Base-by-base conservation (phyloP, 1,139 yeast genomes). In the Candida sanyaensis region DNA sequence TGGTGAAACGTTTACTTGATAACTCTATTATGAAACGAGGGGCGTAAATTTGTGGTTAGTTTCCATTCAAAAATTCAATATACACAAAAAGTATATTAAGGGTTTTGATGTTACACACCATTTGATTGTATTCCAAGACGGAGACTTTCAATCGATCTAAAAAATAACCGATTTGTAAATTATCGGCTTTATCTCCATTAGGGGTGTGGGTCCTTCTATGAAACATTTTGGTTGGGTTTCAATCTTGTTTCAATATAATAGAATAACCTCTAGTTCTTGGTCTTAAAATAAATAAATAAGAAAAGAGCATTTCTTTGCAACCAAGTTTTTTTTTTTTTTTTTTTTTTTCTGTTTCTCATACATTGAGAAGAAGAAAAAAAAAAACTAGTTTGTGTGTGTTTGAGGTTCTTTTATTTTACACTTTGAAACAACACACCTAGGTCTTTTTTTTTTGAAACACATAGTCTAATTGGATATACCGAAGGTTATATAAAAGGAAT, bases 161-260 rank as follows among this genome's bases (percentile, higher is more conserved):
- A 24, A 46, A 45, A 43, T 48, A 47, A 37, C 44, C 50, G 12
- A 49, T 37, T 28, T 44, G 50, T 17, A 41, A 23, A 28, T 13
- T 42, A n/a, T 31, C 32, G 17, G 29, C 30, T 10, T 32, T 39
- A 4, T 33, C 39, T 12, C 30, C 38, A n/a, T 31, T 29, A 12
- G 12, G 7, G 4, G 17, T n/a, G 30, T n/a, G n/a, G 17, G 33
- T 41, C 26, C 37, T n/a, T 10, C 37, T 41, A 10, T 24, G 39
- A 27, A 34, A 41, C 44, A 41, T 41, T 6, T 28, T 24, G 38
- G 21, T 24, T n/a, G 29, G 37, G 41, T 38, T 38, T 38, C 34
- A 38, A 30, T 29, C 27, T 29, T 29, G 41, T 38, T 38, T 38
- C 27, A 38, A 36, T 32, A 10, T 1, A 23, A 24, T 9, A 38